Evolutionary conservation across 257 asterid species (phyloP).

Genomic region (Nicotiana benthamiana): DNA sequence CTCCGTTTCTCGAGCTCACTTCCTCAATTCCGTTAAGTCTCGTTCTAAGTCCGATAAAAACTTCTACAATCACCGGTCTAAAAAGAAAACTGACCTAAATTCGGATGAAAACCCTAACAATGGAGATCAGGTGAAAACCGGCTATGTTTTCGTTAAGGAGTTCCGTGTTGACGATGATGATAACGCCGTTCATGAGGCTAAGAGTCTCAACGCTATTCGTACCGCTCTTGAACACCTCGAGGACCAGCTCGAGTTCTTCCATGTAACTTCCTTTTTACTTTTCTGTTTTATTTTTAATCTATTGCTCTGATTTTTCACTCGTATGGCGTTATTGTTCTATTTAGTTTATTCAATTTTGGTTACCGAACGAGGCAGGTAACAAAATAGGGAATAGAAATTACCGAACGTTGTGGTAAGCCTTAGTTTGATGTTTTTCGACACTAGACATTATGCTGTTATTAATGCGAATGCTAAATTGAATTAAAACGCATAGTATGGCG

Average conservation of each 20-base stretch:
- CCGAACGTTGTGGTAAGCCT: neutral
- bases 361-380: neutral
- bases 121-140: slow-evolving; percentile 25
- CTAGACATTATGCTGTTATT: neutral
- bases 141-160: slow-evolving; percentile 76
- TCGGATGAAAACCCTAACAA: slow-evolving; percentile 3
- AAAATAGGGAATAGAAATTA: neutral
- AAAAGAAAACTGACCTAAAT: slow-evolving; percentile 25
- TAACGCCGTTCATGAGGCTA: slow-evolving; percentile 76
- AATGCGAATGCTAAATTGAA: neutral
- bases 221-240: slow-evolving; percentile 91
- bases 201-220: slow-evolving; percentile 78
- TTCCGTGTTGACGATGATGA: slow-evolving; percentile 49
- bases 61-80: slow-evolving; percentile 29
- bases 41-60: slow-evolving; percentile 31
- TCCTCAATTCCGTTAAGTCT: slow-evolving; percentile 59
- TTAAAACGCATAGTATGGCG: neutral
- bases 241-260: slow-evolving; percentile 93
- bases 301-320: neutral
- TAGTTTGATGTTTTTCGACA: neutral
- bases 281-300: neutral
- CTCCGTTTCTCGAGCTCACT: slow-evolving; percentile 76
- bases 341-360: neutral
- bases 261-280: slow-evolving; percentile 20
- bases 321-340: neutral